Conservation (phyloP, 2,329 filamentous ascomycete genomes). For the Onygena corvina region DNA sequence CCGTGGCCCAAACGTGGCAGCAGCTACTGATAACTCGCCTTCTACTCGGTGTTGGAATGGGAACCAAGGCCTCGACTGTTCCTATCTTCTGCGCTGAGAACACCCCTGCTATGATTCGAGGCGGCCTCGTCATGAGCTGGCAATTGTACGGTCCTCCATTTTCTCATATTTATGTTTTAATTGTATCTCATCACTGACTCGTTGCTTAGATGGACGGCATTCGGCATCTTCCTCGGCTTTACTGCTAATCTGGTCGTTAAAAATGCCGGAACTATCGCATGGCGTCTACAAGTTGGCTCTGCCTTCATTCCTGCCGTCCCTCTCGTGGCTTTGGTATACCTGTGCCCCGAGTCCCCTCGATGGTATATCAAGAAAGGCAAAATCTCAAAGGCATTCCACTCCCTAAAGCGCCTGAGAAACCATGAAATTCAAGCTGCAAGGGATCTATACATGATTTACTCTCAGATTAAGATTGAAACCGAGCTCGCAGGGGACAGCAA, state of each 20-base stretch:
- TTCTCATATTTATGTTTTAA: too few species aligned
- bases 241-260: constrained; percentile 54
- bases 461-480: constrained; percentile 39
- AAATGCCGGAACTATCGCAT: constrained; percentile 45
- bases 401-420: constrained; percentile 47
- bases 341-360: constrained; percentile 53
- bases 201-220: constrained; percentile 38
- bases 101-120: constrained; percentile 43
- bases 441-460: constrained; percentile 51
- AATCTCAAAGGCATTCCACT: constrained; percentile 49
- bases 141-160: constrained; percentile 29
- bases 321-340: constrained; percentile 45
- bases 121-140: constrained; percentile 46
- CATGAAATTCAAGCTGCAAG: constrained; percentile 49
- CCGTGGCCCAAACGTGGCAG: constrained; percentile 46
- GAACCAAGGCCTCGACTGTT: constrained; percentile 47
- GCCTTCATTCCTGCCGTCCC: constrained; percentile 55
- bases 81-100: constrained; percentile 46
- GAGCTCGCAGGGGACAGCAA: constrained; percentile 37
- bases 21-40: constrained; percentile 47
- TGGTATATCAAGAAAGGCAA: constrained; percentile 57
- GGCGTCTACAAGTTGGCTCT: constrained; percentile 53
- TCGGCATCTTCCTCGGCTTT: constrained; percentile 56
- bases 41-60: constrained; percentile 51
- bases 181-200: constrained; percentile 19